Evolutionary conservation across 169 alveolate species (phyloP).

Genomic region (Perkinsus chesapeaki): DNA sequence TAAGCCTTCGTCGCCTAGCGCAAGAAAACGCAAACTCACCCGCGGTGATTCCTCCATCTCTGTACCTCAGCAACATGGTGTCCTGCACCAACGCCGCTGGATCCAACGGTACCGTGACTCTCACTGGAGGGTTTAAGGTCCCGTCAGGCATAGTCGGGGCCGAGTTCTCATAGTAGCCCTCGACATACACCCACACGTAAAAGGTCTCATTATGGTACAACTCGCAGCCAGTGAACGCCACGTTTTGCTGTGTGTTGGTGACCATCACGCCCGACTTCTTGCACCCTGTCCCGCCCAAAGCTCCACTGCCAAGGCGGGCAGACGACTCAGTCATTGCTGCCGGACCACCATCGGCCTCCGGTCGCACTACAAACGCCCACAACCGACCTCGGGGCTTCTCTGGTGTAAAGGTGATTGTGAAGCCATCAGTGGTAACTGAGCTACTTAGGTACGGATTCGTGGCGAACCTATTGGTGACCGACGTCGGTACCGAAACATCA

Average conservation of each 20-base stretch:
- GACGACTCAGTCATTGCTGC: neutral
- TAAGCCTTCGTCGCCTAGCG: no score
- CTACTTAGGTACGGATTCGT: neutral
- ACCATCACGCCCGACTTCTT: neutral
- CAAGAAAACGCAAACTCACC: neutral
- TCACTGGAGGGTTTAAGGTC: neutral
- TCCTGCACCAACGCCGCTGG: neutral
- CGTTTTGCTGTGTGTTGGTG: neutral
- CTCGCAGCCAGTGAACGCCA: neutral
- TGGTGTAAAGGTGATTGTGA: neutral
- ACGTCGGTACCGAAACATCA: neutral
- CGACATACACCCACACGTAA: neutral
- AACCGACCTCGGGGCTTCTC: neutral
- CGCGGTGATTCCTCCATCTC: neutral
- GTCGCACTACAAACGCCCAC: neutral
- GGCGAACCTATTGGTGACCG: neutral
- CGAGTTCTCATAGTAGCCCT: neutral
- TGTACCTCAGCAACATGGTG: neutral
- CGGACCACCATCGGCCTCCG: neutral
- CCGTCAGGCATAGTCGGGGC: neutral
- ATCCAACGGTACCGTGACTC: neutral
- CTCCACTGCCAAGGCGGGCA: neutral
- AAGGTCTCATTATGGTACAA: neutral
- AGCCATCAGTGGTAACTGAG: slow-evolving; percentile 2
- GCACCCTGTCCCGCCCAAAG: neutral